Evolutionary conservation across 2,329 filamentous ascomycete genomes (phyloP).

Genomic region (Microcyclospora tardicrescens): DNA sequence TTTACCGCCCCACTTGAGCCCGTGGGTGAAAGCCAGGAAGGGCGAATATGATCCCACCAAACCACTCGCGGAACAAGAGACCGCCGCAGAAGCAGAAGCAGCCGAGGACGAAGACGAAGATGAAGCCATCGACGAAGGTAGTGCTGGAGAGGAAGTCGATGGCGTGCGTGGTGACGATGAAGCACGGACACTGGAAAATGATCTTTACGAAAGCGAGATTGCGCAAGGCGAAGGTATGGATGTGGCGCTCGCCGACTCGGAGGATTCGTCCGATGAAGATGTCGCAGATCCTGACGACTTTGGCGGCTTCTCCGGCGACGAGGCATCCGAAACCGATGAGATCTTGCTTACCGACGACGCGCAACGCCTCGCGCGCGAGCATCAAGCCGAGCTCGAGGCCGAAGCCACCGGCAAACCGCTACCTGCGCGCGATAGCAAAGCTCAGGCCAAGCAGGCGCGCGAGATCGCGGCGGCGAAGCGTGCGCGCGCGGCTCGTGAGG

Average conservation of each 20-base stretch:
- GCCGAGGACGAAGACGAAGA: constrained; percentile 30
- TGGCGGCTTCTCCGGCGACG: constrained; percentile 34
- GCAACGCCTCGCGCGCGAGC: constrained; percentile 49
- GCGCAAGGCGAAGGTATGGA: constrained; percentile 33
- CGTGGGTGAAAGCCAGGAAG: constrained; percentile 78
- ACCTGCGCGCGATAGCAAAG: constrained; percentile 40
- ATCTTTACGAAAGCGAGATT: constrained; percentile 13
- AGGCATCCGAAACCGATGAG: constrained; percentile 33
- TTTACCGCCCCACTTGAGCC: constrained; percentile 86
- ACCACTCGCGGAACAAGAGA: constrained; percentile 74
- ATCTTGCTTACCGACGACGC: constrained; percentile 39
- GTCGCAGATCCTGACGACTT: constrained; percentile 36
- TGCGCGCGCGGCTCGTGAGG: constrained; percentile 48
- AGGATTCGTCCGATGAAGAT: constrained; percentile 33
- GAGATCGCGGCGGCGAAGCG: constrained; percentile 58
- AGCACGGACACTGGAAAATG: constrained; percentile 23
- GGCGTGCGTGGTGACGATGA: constrained; percentile 25
- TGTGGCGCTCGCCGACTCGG: constrained; percentile 30
- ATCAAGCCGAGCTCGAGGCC: constrained; percentile 85
- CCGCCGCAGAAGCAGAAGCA: constrained; percentile 66
- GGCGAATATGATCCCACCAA: constrained; percentile 86
- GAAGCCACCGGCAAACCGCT: constrained; percentile 62
- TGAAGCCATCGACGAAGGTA: constrained; percentile 35
- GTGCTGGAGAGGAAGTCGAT: constrained; percentile 24
- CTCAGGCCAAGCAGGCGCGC: constrained; percentile 37